Conservation (phyloP, 768 basidiomycete species). For the Sporobolomyces phaffii region DNA sequence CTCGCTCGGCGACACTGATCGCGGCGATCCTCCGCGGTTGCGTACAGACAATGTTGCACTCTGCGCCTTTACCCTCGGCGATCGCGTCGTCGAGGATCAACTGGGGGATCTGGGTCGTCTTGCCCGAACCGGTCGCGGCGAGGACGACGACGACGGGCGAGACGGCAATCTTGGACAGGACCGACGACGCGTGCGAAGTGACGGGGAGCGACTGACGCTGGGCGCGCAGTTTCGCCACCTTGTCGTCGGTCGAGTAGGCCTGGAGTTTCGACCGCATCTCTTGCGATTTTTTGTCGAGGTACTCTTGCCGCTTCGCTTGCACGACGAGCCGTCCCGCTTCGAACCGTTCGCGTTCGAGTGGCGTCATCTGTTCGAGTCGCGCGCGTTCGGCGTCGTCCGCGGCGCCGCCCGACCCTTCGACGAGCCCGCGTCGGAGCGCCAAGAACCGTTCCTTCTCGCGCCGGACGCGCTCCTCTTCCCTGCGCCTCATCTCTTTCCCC, state of each 20-base stretch:
- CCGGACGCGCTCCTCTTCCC: constrained; percentile 28
- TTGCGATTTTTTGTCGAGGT: constrained; percentile 56
- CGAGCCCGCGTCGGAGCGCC: not conserved
- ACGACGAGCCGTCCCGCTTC: constrained; percentile 12
- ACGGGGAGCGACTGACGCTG: constrained; percentile 69
- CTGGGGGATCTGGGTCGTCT: constrained; percentile 92
- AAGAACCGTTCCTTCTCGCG: constrained; percentile 15
- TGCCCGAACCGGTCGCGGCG: constrained; percentile 86
- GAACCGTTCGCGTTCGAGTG: not conserved
- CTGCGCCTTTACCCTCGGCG: constrained; percentile 66
- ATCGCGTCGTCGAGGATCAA: constrained; percentile 81
- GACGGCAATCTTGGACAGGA: constrained; percentile 62
- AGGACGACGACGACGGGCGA: constrained; percentile 84
- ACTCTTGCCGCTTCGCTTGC: constrained; percentile 6
- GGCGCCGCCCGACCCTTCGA: no score
- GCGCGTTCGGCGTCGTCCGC: not conserved
- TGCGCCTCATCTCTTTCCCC: constrained; percentile 30
- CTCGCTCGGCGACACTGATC: constrained; percentile 82
- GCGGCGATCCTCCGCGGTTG: constrained; percentile 88
- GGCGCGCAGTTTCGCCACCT: constrained; percentile 62
- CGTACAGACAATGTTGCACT: constrained; percentile 85
- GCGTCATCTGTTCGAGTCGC: not conserved
- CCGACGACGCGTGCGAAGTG: constrained; percentile 59
- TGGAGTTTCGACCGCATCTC: constrained; percentile 56
- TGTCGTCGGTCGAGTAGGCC: constrained; percentile 52